Base-by-base conservation (phyloP, 2,329 filamentous ascomycete species). In the Mycogone perniciosa region DNA sequence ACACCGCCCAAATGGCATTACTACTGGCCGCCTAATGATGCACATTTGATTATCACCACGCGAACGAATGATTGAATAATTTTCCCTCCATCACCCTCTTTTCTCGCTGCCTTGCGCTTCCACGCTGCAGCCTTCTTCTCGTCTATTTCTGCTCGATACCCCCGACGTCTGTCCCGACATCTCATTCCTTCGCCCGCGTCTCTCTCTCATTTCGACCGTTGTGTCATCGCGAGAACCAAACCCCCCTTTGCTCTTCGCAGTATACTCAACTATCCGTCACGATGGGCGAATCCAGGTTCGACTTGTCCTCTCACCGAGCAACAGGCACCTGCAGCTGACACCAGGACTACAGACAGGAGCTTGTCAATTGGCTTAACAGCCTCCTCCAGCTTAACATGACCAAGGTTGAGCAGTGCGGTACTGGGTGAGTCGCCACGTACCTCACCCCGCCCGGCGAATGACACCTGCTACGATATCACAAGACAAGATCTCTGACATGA, bases 321-420 rank as follows among this genome's bases (percentile, higher is more conserved):
- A 27, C 50, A 43, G 10, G 44, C 51, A 39, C 31, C 35, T n/a
- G 30, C 10, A 35, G n/a, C 37, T 13, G 33, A 37, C 6, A 48
- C 8, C 37, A 31, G 39, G 50, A 52, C 31, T 57, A 53, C 64
- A 97, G 93, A 78, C 93, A 99, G 75, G 93, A 99, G 76, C 83
- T 99, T 62, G 79, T 99, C 62, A 81, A 85, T 74, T 99, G 93
- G 93, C 78, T 97, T 60, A 99, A 99, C 79, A 92, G 88, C 79
- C 87, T 99, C 56, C 84, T 99, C 46, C 90, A 96, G 76, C 86
- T 99, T 65, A 99, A 97, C 76, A 84, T 99, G 64, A 97, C 88
- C 64, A 97, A 96, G 75, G 89, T 99, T 69, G 93, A 99, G 76
- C 93, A 99, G 80, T 97, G 92, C 71, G 93, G 93, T 70, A 97